These are phyloP conservation scores for Orbilia ellipsospora DNA, from an alignment of 2,329 filamentous ascomycete genomes.

Conservation along the genomic window DNA sequence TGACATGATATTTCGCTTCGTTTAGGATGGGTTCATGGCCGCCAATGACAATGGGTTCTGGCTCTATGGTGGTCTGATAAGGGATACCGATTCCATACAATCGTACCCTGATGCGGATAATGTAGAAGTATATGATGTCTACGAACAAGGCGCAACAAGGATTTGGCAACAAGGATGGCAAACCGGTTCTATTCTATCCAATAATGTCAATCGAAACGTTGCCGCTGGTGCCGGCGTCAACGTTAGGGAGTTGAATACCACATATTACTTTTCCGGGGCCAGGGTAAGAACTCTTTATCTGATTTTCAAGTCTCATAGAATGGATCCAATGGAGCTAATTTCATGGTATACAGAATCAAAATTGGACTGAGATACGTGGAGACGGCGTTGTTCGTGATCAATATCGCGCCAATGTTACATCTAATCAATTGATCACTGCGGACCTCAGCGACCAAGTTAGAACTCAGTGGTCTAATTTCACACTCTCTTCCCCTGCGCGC, in stretches of 20 bases:
- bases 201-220: constrained; percentile 56
- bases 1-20: background rate
- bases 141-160: constrained; percentile 45
- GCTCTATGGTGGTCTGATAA: constrained; percentile 56
- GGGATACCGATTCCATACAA: constrained; percentile 48
- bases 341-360: constrained; percentile 18
- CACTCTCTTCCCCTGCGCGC: constrained; percentile 60
- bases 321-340: background rate
- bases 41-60: constrained; percentile 59
- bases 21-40: constrained; percentile 57
- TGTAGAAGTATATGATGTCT: constrained; percentile 54
- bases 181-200: constrained; percentile 8
- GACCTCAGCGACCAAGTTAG: constrained; percentile 62
- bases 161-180: constrained; percentile 51
- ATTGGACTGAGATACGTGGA: constrained; percentile 50
- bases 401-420: constrained; percentile 58
- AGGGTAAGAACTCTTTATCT: constrained; percentile 28
- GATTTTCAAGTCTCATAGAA: background rate
- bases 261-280: constrained; percentile 48
- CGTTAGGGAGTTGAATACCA: constrained; percentile 50
- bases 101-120: constrained; percentile 37
- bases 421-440: constrained; percentile 62
- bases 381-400: constrained; percentile 7
- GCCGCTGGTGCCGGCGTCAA: constrained; percentile 57
- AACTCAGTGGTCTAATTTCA: constrained; percentile 62